Evolutionary conservation across 23 red algal genomes (phyloP), one percentile per base, ranked within the genome.

Genomic region (Pyropia haitanensis): DNA sequence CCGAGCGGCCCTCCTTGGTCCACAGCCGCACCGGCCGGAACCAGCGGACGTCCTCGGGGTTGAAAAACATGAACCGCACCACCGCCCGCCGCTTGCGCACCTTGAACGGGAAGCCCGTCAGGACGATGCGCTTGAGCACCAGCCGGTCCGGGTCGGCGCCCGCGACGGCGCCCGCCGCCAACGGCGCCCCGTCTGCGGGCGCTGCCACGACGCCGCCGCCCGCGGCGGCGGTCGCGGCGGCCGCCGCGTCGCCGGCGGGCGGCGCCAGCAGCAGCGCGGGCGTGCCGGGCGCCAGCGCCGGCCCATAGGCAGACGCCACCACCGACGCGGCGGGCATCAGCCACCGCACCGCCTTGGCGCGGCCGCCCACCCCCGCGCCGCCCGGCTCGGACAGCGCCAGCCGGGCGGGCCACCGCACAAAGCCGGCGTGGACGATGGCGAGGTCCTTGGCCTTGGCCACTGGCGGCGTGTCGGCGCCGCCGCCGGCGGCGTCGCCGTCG

Each of bases 11-110:
- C 26, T 83, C 27, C 70, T 90, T 89, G 29, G 93, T 90, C 85
- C 85, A 97, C 32, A 97, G 56, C 61, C 79, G 73, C 26, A 87
- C 81, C 16, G 77, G 77, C 60, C 75, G 71, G 69, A 90, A 97
- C 80, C 85, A 90, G 18, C 81, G 78, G 27, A 97, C 79, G 56
- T 97, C 93, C 46, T 97, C 93, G 13, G 85, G 85, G 67, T 90
- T 90, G 73, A 85, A 85, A 58, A 97, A 97, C 93, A 97, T 97
- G 61, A 77, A 90, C 28, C 78, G 63, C 51, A 82, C 85, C 17
- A 83, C 79, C 12, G 85, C 68, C 30, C 77, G 57, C 5, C 60
- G 64, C 58, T 97, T 97, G 60, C 81, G 81, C 17, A 80, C 81
- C 67, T 83, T 81, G 57, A 81, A 90, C 29, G 93, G 93, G 49